Evolutionary conservation across 2,329 filamentous ascomycete genomes (phyloP), one percentile per base, ranked within the genome.

Genomic region (Sclerotinia trifoliorum): DNA sequence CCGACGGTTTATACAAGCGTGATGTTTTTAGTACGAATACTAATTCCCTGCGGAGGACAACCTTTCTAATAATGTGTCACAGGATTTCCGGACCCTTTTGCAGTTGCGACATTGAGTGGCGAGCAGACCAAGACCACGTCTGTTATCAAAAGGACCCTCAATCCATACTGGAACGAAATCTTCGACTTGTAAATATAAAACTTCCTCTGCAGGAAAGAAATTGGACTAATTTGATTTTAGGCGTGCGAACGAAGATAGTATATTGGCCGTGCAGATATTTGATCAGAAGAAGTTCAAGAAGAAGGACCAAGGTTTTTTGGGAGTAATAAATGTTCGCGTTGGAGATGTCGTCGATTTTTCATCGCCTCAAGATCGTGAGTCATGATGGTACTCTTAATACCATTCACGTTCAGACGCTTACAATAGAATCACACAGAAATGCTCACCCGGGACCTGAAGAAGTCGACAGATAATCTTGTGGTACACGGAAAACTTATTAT

Each of bases 211-310:
- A 29, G 35, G 24, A 61, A 56, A 55, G 46, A 51, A 11, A 62
- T 57, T 52, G 63, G 64, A 61, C 73, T 75, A 73, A 72, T 74
- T 68, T 54, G 58, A 65, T 29, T 75, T 69, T 78, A 98, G 95
- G 83, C 87, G 87, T 78, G 94, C 93, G 70, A 95, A 90, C 70
- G 95, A 99, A 79, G 94, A 97, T 77, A 96, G 94, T 79, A 97
- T 99, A 77, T 85, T 99, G 60, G 95, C 95, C 10, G 94, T 99
- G 58, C 95, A 99, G 79, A 97, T 99, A 67, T 99, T 99, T 78
- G 95, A 99, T 80, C 95, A 99, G 81, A 97, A 97, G 84, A 99
- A 99, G 83, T 99, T 99, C 83, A 99, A 99, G 85, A 99, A 99
- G 88, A 99, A 98, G 93, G 95, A 99, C 75, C 95, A 99, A 79